phyloP scores from a whole-genome alignment of 768 basidiomycete species.

The Russula earlei region DNA sequence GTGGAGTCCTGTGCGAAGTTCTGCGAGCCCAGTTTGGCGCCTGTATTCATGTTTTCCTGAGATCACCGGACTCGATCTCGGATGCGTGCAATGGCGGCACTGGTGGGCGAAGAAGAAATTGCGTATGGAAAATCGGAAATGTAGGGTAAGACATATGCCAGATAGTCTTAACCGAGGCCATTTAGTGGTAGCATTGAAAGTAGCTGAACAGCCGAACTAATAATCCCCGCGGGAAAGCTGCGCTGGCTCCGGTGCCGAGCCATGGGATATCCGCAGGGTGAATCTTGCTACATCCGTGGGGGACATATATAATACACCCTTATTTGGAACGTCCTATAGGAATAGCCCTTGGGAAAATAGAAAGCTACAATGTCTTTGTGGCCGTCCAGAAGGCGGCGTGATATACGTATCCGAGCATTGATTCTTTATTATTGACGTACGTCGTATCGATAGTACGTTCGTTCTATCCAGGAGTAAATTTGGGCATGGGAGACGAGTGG shows the following conservation, averaged over 20 bases:
- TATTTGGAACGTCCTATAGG: not conserved
- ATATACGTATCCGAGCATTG: constrained; percentile 82
- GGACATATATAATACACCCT: not conserved
- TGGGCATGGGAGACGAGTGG: not conserved
- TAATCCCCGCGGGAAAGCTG: not conserved
- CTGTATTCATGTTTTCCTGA: too few relatives aligned
- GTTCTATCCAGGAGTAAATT: constrained; percentile 40
- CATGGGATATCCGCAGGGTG: not conserved
- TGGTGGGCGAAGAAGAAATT: too few relatives aligned
- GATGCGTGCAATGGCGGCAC: too few relatives aligned
- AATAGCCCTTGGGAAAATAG: not conserved
- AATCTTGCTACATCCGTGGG: not conserved
- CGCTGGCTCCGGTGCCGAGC: not conserved
- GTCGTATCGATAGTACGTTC: constrained; percentile 74
- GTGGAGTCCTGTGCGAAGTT: too few relatives aligned
- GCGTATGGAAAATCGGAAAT: too few relatives aligned
- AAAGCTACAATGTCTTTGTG: constrained; percentile 29
- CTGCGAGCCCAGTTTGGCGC: too few relatives aligned
- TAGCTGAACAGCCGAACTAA: not conserved
- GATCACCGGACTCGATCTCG: too few relatives aligned
- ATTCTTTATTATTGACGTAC: constrained; percentile 74
- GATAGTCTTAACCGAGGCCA: too few relatives aligned
- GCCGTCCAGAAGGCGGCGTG: constrained; percentile 81
- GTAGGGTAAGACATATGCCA: too few relatives aligned
- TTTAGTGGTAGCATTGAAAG: too few relatives aligned